Evolutionary conservation across 2,329 filamentous ascomycete genomes (phyloP).

Genomic region (Fusarium foetens): DNA sequence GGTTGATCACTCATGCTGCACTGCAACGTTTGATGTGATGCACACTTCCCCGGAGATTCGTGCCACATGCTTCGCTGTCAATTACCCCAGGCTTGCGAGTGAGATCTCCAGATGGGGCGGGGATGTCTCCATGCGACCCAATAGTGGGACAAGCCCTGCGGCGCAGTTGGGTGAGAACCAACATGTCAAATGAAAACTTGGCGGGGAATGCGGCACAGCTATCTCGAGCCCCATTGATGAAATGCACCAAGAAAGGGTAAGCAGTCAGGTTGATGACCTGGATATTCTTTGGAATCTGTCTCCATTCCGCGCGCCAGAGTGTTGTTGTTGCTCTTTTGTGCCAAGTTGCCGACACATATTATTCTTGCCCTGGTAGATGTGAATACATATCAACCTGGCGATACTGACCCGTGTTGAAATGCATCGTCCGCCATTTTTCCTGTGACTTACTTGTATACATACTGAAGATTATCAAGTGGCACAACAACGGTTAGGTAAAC

Average conservation of each 20-base stretch:
- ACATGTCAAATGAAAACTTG: background rate
- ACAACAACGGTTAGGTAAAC: too few relatives aligned
- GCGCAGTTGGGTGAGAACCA: background rate
- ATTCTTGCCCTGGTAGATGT: background rate
- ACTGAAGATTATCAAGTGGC: too few relatives aligned
- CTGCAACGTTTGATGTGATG: background rate
- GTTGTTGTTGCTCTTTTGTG: rapidly evolving
- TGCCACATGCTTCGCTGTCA: background rate
- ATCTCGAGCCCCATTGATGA: background rate
- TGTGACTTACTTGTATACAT: too few relatives aligned
- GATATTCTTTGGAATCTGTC: rapidly evolving
- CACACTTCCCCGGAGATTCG: background rate
- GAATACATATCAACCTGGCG: background rate
- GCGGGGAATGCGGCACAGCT: background rate
- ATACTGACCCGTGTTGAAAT: background rate
- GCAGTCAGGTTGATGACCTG: background rate
- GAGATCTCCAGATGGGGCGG: background rate
- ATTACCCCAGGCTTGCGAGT: background rate
- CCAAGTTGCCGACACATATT: background rate
- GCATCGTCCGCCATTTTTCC: background rate
- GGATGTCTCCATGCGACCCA: background rate
- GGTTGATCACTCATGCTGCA: background rate
- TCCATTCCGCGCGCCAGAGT: background rate
- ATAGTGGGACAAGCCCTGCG: background rate
- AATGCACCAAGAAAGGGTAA: background rate